A percentile compares a stretch with the other conserved stretches of the same genome.
phyloP scores from a whole-genome alignment of 768 basidiomycete species.

The Phaffia australis region DNA sequence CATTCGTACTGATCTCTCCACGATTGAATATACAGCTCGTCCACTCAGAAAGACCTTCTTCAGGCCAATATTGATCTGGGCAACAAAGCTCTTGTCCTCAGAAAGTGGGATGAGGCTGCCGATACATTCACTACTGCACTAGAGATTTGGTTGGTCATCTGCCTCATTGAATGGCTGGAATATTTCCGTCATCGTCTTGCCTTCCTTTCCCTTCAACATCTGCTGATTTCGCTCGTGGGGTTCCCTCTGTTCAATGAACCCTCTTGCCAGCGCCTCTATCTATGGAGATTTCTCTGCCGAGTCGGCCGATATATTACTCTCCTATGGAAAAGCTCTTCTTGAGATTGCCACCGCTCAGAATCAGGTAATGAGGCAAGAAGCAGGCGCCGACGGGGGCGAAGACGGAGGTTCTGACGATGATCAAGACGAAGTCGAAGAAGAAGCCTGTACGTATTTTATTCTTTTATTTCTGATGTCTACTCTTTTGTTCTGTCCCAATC shows the following conservation, averaged over 20 bases:
- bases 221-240: neutral
- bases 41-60: conserved; percentile 8
- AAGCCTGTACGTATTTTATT: neutral
- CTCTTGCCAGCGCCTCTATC: conserved; percentile 51
- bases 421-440: conserved; percentile 27
- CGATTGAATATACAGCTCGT: neutral
- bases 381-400: conserved; percentile 40
- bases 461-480: neutral
- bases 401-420: conserved; percentile 23
- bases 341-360: conserved; percentile 81
- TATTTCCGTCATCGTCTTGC: neutral
- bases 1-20: too few species aligned
- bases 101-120: conserved; percentile 73
- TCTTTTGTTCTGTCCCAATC: too few species aligned
- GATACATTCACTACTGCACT: conserved; percentile 75
- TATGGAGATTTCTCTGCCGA: conserved; percentile 71
- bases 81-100: conserved; percentile 59
- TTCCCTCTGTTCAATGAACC: conserved; percentile 15
- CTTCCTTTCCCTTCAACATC: neutral
- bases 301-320: conserved; percentile 75
- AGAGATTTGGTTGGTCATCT: conserved; percentile 39
- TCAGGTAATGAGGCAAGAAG: conserved; percentile 81
- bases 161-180: neutral
- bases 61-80: conserved; percentile 6
- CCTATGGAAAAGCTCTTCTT: conserved; percentile 83